phyloP scores from a whole-genome alignment of 2,329 filamentous ascomycete genomes.

The Fusarium penzigii region DNA sequence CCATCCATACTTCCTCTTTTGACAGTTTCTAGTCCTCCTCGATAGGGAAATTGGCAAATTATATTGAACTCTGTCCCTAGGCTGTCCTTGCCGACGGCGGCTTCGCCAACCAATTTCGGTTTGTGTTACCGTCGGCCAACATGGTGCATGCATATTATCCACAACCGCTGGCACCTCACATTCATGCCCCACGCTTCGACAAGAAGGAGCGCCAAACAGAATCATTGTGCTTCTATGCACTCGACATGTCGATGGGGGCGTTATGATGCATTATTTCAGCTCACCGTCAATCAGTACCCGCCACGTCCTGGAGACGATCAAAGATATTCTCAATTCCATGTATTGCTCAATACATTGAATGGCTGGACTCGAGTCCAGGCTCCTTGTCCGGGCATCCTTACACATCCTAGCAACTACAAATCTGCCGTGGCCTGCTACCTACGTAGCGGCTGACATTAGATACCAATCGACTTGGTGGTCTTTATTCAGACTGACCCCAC shows the following conservation, averaged over 20 bases:
- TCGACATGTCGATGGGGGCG: background rate
- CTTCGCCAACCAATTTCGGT: conserved; percentile 19
- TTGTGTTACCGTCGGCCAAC: conserved; percentile 26
- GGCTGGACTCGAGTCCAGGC: conserved; percentile 16
- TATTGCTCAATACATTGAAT: conserved; percentile 5
- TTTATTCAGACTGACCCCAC: conserved; percentile 30
- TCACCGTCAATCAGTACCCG: background rate
- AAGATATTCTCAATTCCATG: conserved; percentile 7
- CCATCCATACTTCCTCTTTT: background rate
- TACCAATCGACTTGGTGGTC: conserved; percentile 22
- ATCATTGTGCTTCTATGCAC: background rate
- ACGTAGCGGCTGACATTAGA: conserved; percentile 25
- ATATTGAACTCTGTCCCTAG: conserved; percentile 15
- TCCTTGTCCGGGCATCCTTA: conserved; percentile 22
- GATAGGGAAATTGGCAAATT: conserved; percentile 3
- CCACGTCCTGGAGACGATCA: conserved; percentile 12
- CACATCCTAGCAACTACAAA: conserved; percentile 22
- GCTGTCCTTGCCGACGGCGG: conserved; percentile 19
- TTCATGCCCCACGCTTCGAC: background rate
- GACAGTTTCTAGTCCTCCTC: background rate
- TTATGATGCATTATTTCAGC: background rate
- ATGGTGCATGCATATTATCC: conserved; percentile 9
- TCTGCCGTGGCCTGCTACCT: conserved; percentile 22
- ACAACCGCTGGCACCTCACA: conserved; percentile 14
- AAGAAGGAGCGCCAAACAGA: background rate